Conservation (phyloP, 257 asterid species). For the Solanum chilense region DNA sequence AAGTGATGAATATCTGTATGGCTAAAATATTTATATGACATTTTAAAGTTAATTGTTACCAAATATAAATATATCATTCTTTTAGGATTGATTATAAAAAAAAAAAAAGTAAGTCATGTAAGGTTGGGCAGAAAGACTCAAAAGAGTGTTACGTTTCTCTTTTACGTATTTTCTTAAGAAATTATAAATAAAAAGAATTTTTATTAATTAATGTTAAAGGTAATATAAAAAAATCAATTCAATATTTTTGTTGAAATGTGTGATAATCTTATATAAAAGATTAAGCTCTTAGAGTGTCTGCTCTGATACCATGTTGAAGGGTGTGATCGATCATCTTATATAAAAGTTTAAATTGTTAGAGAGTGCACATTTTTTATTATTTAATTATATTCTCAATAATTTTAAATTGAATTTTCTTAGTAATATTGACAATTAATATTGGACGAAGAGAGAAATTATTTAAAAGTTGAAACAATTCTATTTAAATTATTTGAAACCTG, state of each 20-base stretch:
- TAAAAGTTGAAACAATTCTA: background rate
- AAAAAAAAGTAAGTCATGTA: no score
- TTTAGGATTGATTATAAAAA: fast-evolving
- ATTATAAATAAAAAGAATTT: background rate
- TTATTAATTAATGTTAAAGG: background rate
- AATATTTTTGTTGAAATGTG: no score
- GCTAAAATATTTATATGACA: background rate
- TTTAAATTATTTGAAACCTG: background rate
- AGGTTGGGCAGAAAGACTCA: background rate
- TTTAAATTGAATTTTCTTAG: background rate
- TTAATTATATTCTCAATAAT: background rate
- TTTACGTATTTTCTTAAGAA: background rate
- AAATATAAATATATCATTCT: no score
- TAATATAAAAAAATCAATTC: no score
- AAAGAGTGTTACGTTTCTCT: background rate
- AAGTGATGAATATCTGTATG: background rate
- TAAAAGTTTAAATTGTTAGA: no score
- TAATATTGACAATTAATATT: background rate
- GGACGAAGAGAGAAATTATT: background rate
- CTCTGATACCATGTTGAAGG: no score
- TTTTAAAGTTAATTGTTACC: no score
- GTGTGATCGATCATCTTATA: no score
- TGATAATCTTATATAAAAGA: no score
- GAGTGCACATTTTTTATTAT: no score
- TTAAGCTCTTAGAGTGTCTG: no score